phyloP scores from a whole-genome alignment of 192 early-diverging fungal genomes.

The Coemansia sp. region DNA sequence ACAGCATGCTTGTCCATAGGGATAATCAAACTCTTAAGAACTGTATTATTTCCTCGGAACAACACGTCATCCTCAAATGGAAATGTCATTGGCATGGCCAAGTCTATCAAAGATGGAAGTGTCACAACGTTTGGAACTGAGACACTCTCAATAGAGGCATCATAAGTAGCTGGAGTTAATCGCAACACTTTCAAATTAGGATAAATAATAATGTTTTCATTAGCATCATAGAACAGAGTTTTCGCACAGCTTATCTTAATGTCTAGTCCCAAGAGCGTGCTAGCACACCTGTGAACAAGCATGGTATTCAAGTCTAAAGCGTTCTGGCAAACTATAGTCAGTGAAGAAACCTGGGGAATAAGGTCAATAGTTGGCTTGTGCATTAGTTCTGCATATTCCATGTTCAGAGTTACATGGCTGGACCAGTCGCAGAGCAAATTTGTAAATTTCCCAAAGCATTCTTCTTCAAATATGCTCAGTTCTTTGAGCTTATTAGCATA shows the following conservation, averaged over 20 bases:
- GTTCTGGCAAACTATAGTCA: background rate
- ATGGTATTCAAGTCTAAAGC: background rate
- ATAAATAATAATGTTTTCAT: background rate
- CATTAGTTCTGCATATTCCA: background rate
- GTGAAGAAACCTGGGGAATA: background rate
- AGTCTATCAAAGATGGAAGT: background rate
- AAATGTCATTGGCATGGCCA: background rate
- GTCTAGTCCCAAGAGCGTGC: background rate
- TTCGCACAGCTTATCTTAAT: background rate
- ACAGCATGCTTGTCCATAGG: background rate
- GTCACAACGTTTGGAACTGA: background rate
- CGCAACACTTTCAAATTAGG: background rate
- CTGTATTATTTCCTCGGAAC: background rate
- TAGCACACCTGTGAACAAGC: background rate
- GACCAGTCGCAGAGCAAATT: background rate
- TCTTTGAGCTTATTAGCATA: too few relatives aligned
- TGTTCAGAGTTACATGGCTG: background rate
- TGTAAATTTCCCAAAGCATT: too few relatives aligned
- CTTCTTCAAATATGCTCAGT: too few relatives aligned
- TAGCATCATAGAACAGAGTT: background rate
- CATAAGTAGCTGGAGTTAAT: background rate
- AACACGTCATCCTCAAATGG: background rate
- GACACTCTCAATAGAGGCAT: too few relatives aligned
- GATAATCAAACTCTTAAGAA: background rate
- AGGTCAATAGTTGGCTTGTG: background rate